These are phyloP conservation scores for Xylaria hypoxylon DNA, from an alignment of 2,329 filamentous ascomycete species.

Conservation along the genomic window DNA sequence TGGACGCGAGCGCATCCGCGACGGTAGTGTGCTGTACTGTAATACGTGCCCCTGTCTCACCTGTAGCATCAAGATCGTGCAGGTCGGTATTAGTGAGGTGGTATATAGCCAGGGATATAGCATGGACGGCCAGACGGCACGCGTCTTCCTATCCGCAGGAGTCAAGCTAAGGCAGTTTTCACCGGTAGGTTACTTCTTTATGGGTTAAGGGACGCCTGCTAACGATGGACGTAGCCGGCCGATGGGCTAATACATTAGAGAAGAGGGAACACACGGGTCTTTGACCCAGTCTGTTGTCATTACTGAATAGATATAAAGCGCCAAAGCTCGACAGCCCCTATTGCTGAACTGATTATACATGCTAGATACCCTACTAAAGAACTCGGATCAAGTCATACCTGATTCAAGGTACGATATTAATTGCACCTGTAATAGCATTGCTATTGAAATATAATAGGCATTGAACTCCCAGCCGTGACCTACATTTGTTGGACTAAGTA, in stretches of 20 bases:
- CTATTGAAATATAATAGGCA: not conserved
- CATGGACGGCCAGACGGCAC: slow-evolving; percentile 88
- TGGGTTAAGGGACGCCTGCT: not conserved
- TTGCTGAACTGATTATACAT: not conserved
- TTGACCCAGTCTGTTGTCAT: not conserved
- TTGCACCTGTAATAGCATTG: not conserved
- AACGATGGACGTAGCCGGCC: slow-evolving; percentile 56
- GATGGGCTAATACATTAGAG: slow-evolving; percentile 67
- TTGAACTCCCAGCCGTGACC: not conserved
- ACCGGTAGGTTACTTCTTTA: slow-evolving; percentile 68
- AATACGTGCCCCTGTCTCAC: slow-evolving; percentile 97
- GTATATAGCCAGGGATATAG: slow-evolving; percentile 95
- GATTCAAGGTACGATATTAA: not conserved
- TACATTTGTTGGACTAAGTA: not conserved
- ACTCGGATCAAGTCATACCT: not conserved
- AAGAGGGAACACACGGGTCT: slow-evolving; percentile 47
- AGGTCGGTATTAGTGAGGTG: slow-evolving; percentile 95
- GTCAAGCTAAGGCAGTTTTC: slow-evolving; percentile 89
- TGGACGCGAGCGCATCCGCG: slow-evolving; percentile 87
- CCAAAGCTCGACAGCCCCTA: too few species aligned
- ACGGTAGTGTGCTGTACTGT: slow-evolving; percentile 87
- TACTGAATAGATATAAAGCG: not conserved
- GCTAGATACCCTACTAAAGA: not conserved
- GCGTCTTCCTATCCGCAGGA: slow-evolving; percentile 84
- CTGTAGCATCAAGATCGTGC: slow-evolving; percentile 97